phyloP scores from a whole-genome alignment of 2,329 filamentous ascomycete genomes.

The Fusarium sp. region DNA sequence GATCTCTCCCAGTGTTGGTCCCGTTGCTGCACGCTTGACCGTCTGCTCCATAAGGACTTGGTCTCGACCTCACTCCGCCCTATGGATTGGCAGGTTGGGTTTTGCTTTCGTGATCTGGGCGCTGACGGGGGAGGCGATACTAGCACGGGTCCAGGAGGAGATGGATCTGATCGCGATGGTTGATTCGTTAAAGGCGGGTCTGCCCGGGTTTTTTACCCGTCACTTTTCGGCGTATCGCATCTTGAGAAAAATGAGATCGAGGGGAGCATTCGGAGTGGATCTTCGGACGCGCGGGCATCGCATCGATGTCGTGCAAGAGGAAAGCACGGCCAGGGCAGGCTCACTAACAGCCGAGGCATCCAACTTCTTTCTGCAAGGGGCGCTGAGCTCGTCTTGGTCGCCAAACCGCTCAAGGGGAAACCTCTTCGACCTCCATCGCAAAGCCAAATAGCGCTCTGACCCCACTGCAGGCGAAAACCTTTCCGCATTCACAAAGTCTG shows the following conservation, averaged over 20 bases:
- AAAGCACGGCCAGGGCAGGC: neutral
- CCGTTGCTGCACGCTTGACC: neutral
- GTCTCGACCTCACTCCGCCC: conserved; percentile 3
- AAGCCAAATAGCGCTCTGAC: conserved; percentile 13
- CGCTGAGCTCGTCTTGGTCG: neutral
- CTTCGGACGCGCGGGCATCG: neutral
- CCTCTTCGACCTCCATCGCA: neutral
- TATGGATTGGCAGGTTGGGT: neutral
- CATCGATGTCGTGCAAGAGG: neutral
- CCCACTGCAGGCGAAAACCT: conserved; percentile 3
- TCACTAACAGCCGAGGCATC: conserved; percentile 18
- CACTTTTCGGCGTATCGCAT: conserved; percentile 17
- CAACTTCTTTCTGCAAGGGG: conserved; percentile 39
- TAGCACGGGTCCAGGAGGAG: neutral
- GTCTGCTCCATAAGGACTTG: neutral
- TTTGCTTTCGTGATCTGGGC: neutral
- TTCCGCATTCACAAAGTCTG: conserved; percentile 7
- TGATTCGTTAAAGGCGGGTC: conserved; percentile 2
- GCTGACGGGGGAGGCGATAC: neutral
- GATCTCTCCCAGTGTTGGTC: conserved; percentile 1
- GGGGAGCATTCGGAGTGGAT: conserved; percentile 25
- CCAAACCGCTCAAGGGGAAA: neutral
- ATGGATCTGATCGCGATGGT: neutral
- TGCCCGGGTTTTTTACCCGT: conserved; percentile 16
- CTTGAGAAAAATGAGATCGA: conserved; percentile 19